A percentile compares a stretch with the other conserved stretches of the same genome.
phyloP scores from a whole-genome alignment of 192 early-diverging fungal genomes.

The Coemansia sp. region DNA sequence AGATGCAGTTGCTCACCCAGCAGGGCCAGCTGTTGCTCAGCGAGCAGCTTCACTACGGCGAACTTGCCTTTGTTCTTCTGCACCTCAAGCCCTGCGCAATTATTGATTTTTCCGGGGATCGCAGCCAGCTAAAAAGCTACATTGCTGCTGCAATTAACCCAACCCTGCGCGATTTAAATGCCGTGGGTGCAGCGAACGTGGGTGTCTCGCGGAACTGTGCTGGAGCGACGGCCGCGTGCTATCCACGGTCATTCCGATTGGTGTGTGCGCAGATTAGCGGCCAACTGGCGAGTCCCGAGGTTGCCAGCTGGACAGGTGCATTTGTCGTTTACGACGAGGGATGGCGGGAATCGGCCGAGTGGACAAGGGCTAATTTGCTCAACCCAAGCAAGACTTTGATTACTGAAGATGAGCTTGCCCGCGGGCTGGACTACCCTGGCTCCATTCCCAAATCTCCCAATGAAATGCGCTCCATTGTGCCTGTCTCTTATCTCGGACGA shows the following conservation, averaged over 20 bases:
- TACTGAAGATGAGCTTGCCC: conserved; percentile 31
- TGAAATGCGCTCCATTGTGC: conserved; percentile 35
- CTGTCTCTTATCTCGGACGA: conserved; percentile 46
- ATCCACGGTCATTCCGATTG: conserved; percentile 34
- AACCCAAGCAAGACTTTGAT: conserved; percentile 8
- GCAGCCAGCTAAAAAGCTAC: conserved; percentile 29
- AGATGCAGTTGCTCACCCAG: conserved; percentile 30
- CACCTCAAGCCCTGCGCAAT: conserved; percentile 47
- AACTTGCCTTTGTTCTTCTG: conserved; percentile 40
- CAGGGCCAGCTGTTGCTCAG: conserved; percentile 29
- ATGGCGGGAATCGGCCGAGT: conserved; percentile 30
- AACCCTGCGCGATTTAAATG: conserved; percentile 39
- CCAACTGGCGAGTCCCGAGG: conserved; percentile 32
- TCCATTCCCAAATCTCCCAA: conserved; percentile 31
- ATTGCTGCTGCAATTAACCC: conserved; percentile 26
- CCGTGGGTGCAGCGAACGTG: conserved; percentile 14
- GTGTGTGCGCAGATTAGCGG: conserved; percentile 28
- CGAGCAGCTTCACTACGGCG: conserved; percentile 52
- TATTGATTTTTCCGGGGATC: conserved; percentile 42
- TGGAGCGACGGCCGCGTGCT: conserved; percentile 15
- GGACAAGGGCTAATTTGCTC: conserved; percentile 22
- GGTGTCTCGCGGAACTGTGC: not conserved
- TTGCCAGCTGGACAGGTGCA: conserved; percentile 41
- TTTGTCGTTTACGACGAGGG: conserved; percentile 37
- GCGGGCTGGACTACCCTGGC: conserved; percentile 44